These are phyloP conservation scores for Crithidia bombi DNA, from an alignment of 208 protist species.

Conservation along the genomic window DNA sequence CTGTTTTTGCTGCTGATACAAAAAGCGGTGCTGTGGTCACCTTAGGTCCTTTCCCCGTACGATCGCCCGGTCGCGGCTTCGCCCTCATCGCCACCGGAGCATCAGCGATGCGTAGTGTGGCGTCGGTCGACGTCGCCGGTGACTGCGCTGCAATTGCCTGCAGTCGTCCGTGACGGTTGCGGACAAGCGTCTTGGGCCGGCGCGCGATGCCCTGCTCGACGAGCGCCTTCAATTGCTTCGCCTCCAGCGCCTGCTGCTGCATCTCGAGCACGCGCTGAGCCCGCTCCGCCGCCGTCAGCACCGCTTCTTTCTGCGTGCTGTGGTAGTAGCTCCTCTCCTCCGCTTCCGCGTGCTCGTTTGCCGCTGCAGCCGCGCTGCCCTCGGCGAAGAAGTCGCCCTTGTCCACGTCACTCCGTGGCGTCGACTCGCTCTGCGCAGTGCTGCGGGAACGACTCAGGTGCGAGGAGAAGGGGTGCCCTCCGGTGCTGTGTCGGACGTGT, in stretches of 20 bases:
- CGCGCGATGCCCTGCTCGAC: conserved; percentile 54
- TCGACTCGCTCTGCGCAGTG: conserved; percentile 8
- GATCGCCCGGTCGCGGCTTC: background rate
- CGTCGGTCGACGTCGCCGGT: background rate
- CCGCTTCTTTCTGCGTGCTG: conserved; percentile 15
- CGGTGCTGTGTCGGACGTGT: background rate
- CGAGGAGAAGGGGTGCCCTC: conserved; percentile 13
- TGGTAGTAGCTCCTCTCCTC: conserved; percentile 33
- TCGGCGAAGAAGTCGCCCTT: too few relatives aligned
- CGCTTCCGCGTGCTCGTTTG: conserved; percentile 2
- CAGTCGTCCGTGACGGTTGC: conserved; percentile 50
- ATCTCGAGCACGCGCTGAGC: conserved; percentile 44
- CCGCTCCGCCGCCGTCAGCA: conserved; percentile 56
- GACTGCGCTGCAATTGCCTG: conserved; percentile 35
- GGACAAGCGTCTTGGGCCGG: conserved; percentile 61
- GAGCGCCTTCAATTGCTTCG: conserved; percentile 30
- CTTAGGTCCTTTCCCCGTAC: background rate
- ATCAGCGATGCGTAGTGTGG: conserved; percentile 2
- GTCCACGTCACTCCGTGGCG: background rate
- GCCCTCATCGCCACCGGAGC: conserved; percentile 16
- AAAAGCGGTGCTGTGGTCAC: too few relatives aligned
- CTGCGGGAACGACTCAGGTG: conserved; percentile 7
- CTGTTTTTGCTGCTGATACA: background rate
- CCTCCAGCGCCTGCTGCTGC: conserved; percentile 45
- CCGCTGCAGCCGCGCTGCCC: background rate